These are phyloP conservation scores for Xerocomellus chrysenteron DNA, from an alignment of 768 basidiomycete species.

Conservation along the genomic window DNA sequence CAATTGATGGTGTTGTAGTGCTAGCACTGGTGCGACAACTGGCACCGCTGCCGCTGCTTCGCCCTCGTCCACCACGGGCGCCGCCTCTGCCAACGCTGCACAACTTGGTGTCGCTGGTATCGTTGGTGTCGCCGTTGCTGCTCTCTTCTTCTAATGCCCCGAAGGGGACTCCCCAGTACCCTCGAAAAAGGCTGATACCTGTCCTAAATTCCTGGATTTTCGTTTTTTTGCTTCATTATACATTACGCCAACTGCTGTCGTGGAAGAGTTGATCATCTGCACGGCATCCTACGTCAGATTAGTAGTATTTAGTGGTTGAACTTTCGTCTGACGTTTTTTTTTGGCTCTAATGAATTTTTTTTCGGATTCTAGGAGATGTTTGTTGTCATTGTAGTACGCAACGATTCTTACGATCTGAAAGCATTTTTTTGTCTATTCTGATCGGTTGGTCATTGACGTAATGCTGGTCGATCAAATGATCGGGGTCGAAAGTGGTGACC, in stretches of 20 bases:
- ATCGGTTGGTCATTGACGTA: not conserved
- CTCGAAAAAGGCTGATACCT: conserved; percentile 20
- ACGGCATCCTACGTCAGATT: not conserved
- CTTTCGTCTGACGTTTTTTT: not conserved
- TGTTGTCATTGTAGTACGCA: conserved; percentile 19
- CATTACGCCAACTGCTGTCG: conserved; percentile 12
- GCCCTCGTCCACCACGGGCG: conserved; percentile 29
- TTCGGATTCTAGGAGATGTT: conserved; percentile 16
- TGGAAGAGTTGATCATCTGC: conserved; percentile 2
- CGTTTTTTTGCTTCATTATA: conserved; percentile 15
- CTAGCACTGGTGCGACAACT: not conserved
- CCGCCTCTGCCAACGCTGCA: conserved; percentile 42
- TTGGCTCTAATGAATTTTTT: conserved; percentile 3
- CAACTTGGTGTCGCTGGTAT: conserved; percentile 45
- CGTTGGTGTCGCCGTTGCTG: conserved; percentile 36
- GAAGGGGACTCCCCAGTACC: not conserved
- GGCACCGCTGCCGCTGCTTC: conserved; percentile 1
- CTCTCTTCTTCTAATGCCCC: conserved; percentile 36
- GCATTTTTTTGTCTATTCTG: not conserved
- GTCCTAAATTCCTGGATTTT: conserved; percentile 10
- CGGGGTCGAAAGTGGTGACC: too few species aligned
- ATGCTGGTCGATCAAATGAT: not conserved
- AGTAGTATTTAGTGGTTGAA: conserved; percentile 6
- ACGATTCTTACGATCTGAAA: conserved; percentile 18
- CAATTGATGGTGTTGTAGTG: conserved; percentile 7